Evolutionary conservation across 768 basidiomycete genomes (phyloP).

Genomic region (Russula sp.): DNA sequence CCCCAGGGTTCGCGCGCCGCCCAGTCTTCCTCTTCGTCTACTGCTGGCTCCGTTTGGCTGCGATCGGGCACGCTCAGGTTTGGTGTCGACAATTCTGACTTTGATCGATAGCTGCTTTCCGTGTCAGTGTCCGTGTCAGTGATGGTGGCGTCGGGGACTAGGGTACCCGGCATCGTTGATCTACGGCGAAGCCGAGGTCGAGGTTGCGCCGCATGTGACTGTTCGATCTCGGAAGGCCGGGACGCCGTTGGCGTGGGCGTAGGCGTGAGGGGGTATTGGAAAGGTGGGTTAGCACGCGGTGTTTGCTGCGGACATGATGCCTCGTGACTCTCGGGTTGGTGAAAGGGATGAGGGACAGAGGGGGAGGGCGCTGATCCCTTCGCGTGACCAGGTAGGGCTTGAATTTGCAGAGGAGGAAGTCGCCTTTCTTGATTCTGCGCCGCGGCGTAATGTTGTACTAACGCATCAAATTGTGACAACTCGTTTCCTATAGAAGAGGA

Average conservation of each 20-base stretch:
- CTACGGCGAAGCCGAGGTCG: not conserved
- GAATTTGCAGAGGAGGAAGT: not conserved
- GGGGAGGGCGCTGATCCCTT: not conserved
- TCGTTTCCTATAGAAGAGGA: not conserved
- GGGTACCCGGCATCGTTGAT: conserved; percentile 21
- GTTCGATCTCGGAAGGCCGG: not conserved
- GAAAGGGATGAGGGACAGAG: not conserved
- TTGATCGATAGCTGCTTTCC: not conserved
- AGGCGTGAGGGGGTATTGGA: not conserved
- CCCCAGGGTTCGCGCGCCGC: conserved; percentile 27
- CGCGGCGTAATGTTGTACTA: conserved; percentile 12
- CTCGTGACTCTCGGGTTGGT: not conserved
- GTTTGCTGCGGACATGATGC: not conserved
- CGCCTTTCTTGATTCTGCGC: conserved; percentile 9
- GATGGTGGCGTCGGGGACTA: conserved; percentile 9
- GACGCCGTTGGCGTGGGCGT: not conserved
- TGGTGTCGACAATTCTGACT: not conserved
- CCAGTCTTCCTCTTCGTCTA: conserved; percentile 19
- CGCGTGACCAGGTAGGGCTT: not conserved
- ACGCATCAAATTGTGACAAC: conserved; percentile 5
- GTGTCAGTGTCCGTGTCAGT: not conserved
- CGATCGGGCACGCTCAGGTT: not conserved
- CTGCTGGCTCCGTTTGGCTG: not conserved
- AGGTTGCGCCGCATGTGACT: not conserved
- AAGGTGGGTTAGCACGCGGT: not conserved